Evolutionary conservation across 129 eudicot species (phyloP), one percentile per base, ranked within the genome.

Genomic region (Flaveria ramosissima): DNA sequence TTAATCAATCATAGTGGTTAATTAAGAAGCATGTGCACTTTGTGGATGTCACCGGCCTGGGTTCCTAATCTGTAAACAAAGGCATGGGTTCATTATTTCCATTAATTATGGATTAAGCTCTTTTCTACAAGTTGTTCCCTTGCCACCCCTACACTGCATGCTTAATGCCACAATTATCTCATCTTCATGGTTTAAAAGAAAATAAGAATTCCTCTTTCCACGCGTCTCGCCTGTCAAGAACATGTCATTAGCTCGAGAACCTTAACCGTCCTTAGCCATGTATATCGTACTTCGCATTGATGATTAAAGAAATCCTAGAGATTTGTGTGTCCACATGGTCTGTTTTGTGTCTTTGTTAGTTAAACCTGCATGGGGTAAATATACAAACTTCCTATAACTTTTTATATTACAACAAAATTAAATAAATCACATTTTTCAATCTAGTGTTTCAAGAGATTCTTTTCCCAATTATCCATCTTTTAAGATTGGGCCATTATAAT

Each of bases 111-210:
- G 51, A 72, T 72, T n/a, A 72, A 72, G 47, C 45, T 71, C 47
- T 71, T 69, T 71, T 71, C 76, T 16, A 30, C 11, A 6, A 51
- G 17, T 71, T 71, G 42, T 52, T 71, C 64, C 75, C 64, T 21
- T 71, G 64, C 64, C 76, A 71, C 64, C 76, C 63, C n/a, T 26
- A 26, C 61, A 15, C 27, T 26, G 76, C 66, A 72, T 72, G 21
- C 36, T 56, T 53, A 53, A 72, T 72, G 76, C 76, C 76, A 72
- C 66, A 36, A 53, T 39, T 32, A 52, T 17, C 76, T 72, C 50
- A 51, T 72, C 48, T 52, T 52, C 65, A 51, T 53, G 30, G 51
- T 72, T 72, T 52, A 72, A 30, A 36, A 45, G 13, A 45, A 45
- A 72, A 32, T 52, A 30, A 70, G 9, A 19, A n/a, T 16, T 52